phyloP scores from a whole-genome alignment of 2,329 filamentous ascomycete genomes.

The Magnaporthales sp. region DNA sequence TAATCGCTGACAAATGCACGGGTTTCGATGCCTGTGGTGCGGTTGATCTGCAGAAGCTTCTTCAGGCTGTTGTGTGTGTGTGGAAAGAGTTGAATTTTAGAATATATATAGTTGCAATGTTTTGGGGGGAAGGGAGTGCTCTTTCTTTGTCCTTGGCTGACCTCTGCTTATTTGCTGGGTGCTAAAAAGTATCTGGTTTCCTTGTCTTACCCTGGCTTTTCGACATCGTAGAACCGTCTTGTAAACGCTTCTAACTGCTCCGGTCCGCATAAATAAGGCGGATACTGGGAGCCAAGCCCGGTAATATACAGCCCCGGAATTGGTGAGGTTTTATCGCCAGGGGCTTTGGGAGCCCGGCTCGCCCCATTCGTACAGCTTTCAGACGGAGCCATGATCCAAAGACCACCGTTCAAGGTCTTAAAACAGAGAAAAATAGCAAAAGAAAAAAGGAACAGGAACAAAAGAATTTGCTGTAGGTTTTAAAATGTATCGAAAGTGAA shows the following conservation, averaged over 20 bases:
- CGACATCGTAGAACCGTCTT: neutral
- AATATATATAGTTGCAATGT: no score
- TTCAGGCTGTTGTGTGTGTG: neutral
- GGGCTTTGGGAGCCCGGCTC: neutral
- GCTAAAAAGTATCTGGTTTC: neutral
- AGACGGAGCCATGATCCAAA: no score
- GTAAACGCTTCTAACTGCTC: neutral
- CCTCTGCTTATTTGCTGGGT: neutral
- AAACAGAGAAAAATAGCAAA: no score
- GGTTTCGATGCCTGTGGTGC: neutral
- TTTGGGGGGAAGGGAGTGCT: no score
- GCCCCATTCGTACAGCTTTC: neutral
- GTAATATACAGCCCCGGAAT: neutral
- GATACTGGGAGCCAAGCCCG: neutral
- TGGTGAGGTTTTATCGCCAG: neutral
- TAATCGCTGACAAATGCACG: neutral
- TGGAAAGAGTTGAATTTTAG: no score
- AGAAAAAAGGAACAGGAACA: no score
- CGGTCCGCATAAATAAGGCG: neutral
- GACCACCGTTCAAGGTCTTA: no score
- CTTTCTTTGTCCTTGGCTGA: no score
- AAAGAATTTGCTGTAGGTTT: no score
- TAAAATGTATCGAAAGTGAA: no score
- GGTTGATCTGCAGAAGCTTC: neutral
- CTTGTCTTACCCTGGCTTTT: neutral